These are phyloP conservation scores for Phanerochaete carnosa DNA, from an alignment of 768 basidiomycete species.

Conservation along the genomic window DNA sequence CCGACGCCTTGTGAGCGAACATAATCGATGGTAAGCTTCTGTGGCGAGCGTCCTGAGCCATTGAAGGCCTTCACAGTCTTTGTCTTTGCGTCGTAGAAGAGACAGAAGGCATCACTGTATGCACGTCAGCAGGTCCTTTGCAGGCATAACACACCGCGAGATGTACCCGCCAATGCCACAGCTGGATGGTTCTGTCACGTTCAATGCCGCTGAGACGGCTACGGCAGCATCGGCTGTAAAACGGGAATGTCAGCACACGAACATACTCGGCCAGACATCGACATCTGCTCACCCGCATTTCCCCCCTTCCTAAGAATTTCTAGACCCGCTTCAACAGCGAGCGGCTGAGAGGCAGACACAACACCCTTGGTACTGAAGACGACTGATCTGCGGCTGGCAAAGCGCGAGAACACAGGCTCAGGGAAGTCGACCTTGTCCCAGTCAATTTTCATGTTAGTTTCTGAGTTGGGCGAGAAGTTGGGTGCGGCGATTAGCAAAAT, in stretches of 20 bases:
- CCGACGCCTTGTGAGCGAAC: constrained; percentile 64
- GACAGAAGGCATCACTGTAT: constrained; percentile 81
- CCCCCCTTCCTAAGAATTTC: constrained; percentile 92
- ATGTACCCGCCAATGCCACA: constrained; percentile 91
- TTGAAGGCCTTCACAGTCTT: constrained; percentile 87
- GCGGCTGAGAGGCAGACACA: constrained; percentile 86
- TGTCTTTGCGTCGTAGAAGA: constrained; percentile 84
- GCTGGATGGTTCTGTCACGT: constrained; percentile 83
- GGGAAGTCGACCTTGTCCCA: constrained; percentile 67
- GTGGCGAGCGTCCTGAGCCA: constrained; percentile 86
- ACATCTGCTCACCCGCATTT: constrained; percentile 73
- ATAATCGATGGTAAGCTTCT: constrained; percentile 74
- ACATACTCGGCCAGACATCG: neutral
- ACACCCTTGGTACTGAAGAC: constrained; percentile 58
- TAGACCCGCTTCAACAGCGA: constrained; percentile 87
- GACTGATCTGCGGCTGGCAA: constrained; percentile 82
- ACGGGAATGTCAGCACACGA: neutral
- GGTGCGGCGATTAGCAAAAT: neutral
- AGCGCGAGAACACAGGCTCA: constrained; percentile 62
- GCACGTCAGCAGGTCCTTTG: neutral
- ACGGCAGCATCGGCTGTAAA: constrained; percentile 86
- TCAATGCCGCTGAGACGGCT: constrained; percentile 87
- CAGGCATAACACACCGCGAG: neutral
- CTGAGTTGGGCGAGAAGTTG: neutral
- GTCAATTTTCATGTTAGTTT: constrained; percentile 34